These are phyloP conservation scores for Skeletonema costatum DNA, from an alignment of 108 stramenopile species.

Conservation along the genomic window DNA sequence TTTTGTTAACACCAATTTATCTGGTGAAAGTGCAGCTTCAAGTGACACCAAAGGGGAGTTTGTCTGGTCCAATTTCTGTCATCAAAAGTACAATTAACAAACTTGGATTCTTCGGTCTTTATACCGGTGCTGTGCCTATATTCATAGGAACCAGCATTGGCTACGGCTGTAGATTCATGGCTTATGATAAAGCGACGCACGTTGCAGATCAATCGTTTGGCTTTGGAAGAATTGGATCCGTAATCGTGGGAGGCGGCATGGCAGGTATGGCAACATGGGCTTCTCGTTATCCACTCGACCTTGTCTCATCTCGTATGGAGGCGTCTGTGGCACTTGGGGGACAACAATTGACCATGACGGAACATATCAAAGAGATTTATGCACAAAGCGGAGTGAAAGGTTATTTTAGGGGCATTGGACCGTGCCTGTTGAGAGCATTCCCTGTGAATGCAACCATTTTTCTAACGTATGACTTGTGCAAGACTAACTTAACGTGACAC, in stretches of 20 bases:
- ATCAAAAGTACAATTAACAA: not conserved
- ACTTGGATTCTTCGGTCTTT: not conserved
- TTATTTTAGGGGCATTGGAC: not conserved
- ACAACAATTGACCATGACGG: not conserved
- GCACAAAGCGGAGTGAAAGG: not conserved
- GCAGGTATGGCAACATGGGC: not conserved
- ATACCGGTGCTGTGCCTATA: not conserved
- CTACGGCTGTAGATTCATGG: not conserved
- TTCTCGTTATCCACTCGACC: not conserved
- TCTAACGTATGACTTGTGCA: not conserved
- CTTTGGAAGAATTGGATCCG: not conserved
- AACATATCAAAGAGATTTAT: not conserved
- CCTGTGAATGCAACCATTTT: not conserved
- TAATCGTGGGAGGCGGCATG: not conserved
- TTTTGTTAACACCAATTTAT: not conserved
- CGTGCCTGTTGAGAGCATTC: not conserved
- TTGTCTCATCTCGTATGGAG: not conserved
- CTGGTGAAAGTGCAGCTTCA: not conserved
- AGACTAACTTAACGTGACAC: not conserved
- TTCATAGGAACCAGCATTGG: not conserved
- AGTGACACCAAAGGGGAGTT: not conserved
- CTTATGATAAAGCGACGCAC: not conserved
- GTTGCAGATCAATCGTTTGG: not conserved
- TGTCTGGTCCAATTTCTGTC: not conserved
- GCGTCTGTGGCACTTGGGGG: not conserved